Percentiles rank a stretch among this genome's conserved stretches.
These are phyloP conservation scores for Plasmodium chabaudi DNA, from an alignment of 169 alveolate genomes.

Conservation along the genomic window DNA sequence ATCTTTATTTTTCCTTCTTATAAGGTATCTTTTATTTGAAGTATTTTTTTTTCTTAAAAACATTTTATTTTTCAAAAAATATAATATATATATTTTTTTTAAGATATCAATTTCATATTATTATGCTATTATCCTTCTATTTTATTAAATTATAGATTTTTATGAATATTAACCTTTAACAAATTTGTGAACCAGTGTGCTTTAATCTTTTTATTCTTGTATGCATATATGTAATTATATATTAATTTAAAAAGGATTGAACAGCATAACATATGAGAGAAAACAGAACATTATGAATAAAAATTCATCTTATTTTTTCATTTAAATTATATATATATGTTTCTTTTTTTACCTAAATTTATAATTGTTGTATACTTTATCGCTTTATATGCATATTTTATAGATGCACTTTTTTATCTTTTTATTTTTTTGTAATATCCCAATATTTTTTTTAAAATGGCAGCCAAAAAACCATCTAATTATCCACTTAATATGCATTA, in stretches of 20 bases:
- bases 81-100: neutral
- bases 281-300: neutral
- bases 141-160: neutral
- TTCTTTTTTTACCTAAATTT: neutral
- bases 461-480: neutral
- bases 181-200: neutral
- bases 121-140: neutral
- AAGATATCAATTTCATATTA: neutral
- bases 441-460: conserved; percentile 5
- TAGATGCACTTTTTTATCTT: neutral
- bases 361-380: neutral
- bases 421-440: neutral
- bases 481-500: neutral
- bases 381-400: neutral
- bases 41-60: too few species aligned
- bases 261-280: neutral
- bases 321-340: neutral
- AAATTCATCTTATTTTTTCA: neutral
- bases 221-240: neutral
- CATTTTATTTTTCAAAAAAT: neutral
- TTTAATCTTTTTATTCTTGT: neutral
- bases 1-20: too few species aligned
- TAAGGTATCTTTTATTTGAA: too few species aligned
- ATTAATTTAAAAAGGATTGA: neutral
- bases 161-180: neutral